phyloP scores from a whole-genome alignment of 2,329 filamentous ascomycete species.

The Trichoderma simmonsii region DNA sequence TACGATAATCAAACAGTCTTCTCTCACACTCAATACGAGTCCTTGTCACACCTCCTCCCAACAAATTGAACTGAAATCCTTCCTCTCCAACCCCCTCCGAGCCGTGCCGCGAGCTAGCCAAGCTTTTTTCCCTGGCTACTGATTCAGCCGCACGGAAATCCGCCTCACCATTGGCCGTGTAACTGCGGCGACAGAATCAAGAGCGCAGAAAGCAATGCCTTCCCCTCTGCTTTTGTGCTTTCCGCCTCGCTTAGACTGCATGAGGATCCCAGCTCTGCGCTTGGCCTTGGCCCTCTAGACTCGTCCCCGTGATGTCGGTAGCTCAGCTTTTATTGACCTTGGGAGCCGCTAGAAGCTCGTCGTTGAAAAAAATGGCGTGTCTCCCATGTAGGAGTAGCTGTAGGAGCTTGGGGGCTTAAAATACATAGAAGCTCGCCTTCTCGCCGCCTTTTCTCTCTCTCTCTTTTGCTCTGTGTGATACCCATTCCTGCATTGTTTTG shows the following conservation, averaged over 20 bases:
- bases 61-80: background rate
- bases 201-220: background rate
- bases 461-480: background rate
- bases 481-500: background rate
- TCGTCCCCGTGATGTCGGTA: background rate
- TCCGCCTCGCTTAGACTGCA: constrained; percentile 16
- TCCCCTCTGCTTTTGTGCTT: background rate
- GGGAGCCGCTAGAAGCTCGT: constrained; percentile 3
- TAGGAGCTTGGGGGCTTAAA: background rate
- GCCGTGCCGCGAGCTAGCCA: constrained; percentile 5
- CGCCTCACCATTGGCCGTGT: constrained; percentile 2
- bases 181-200: background rate
- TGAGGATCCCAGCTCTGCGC: background rate
- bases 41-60: background rate
- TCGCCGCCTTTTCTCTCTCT: background rate
- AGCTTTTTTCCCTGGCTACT: constrained; percentile 3
- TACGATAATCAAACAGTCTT: background rate
- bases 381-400: background rate
- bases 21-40: background rate
- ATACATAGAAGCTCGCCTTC: background rate
- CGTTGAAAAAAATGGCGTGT: background rate
- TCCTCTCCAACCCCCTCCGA: background rate
- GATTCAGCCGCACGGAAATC: constrained; percentile 15
- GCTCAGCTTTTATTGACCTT: background rate
- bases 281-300: background rate